Base-by-base conservation (phyloP, 2,329 filamentous ascomycete species). In the Septoria linicola region DNA sequence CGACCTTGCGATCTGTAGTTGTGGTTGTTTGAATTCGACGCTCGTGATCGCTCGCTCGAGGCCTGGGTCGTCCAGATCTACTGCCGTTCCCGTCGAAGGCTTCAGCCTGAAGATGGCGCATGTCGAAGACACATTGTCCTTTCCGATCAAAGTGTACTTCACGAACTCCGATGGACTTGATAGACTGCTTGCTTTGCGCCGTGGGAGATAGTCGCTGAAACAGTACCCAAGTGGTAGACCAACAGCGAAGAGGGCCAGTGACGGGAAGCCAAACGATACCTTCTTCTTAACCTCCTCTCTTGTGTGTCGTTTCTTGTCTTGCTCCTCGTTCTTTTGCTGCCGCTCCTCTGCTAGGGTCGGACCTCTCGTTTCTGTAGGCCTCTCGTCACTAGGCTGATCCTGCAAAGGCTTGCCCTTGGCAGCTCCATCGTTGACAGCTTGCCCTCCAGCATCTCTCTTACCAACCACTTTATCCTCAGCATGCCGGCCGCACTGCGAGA, bases 1-100 rank as follows among this genome's bases (percentile, higher is more conserved):
- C 51, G 89, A 84, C 55, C 93, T 76, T 36, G 89, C 88, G 61
- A 99, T 95, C 71, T 96, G 91, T 51, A 97, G 73, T 68, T 96
- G 85, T 2, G 93, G 93, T 72, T 97, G 93, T 73, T 95, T 96
- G 66, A 96, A 83, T 73, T 96, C 87, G 27, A 97, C 85, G 57
- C 86, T 90, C 87, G 89, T 95, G 35, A 95, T 78, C 3, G 87
- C 86, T 49, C 80, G 76, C 41, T 62, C 49, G 23, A 51, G 51
- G 11, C 46, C 34, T 17, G 55, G 52, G 16, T 57, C 54, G 35
- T 51, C 51, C 7, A 58, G 42, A 39, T 64, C 60, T 1, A 65
- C 40, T 3, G 46, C 37, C 1, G 49, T 41, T 14, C 41, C 51
- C 4, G 49, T 40, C 1, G 60, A 52, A 10, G 82, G 76, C 20